Percentiles rank a stretch among this genome's conserved stretches.
Evolutionary conservation across 129 eudicot species (phyloP).

Genomic region (Calendula officinalis): DNA sequence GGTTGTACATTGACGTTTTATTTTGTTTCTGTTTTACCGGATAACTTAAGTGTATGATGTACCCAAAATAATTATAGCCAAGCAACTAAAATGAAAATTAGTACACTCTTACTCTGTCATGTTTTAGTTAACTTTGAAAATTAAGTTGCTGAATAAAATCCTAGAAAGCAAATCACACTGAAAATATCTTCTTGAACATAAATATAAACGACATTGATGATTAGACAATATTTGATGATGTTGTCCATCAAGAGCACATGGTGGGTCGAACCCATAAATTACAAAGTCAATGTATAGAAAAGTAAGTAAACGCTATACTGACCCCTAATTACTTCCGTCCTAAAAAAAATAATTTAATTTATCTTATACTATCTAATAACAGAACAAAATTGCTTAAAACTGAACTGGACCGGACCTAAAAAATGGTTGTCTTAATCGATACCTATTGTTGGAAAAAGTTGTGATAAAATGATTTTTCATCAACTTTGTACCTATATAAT

Average conservation of each 20-base stretch:
- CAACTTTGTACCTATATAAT: too few relatives aligned
- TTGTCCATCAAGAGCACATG: constrained; percentile 5
- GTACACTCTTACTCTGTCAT: background rate
- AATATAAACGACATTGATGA: background rate
- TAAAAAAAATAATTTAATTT: too few relatives aligned
- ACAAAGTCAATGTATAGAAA: background rate
- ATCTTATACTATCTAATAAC: too few relatives aligned
- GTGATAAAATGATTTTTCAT: too few relatives aligned
- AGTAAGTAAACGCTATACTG: background rate
- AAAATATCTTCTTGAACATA: background rate
- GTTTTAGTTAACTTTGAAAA: background rate
- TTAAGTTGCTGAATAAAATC: background rate
- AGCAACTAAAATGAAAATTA: background rate
- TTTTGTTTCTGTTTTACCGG: background rate
- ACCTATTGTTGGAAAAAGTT: too few relatives aligned
- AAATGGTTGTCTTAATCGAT: too few relatives aligned
- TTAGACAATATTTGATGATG: background rate
- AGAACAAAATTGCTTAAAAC: too few relatives aligned
- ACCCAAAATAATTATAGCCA: background rate
- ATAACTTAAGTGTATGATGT: background rate
- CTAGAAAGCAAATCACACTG: background rate
- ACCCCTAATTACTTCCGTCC: too few relatives aligned
- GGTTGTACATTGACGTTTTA: background rate
- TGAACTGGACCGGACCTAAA: too few relatives aligned
- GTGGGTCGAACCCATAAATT: constrained; percentile 23